Evolutionary conservation across 2,329 filamentous ascomycete genomes (phyloP), one percentile per base, ranked within the genome.

Genomic region (Phoma sp.): DNA sequence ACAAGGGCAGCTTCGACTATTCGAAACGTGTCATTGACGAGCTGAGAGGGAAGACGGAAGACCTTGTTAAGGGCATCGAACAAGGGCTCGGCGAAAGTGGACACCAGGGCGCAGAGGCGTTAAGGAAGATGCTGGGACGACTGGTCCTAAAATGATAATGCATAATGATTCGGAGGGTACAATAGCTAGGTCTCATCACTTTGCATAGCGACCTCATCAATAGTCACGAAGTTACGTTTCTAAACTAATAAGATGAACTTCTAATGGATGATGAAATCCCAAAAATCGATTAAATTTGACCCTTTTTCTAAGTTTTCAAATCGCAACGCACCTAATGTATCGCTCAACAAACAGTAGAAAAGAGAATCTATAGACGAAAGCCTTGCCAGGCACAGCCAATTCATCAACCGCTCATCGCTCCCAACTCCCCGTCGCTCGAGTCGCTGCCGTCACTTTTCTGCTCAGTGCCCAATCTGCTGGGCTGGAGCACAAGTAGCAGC

Each of bases 1-100:
- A 83, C 59, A 96, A 89, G 1, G 92, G 92, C 33, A 96, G 89
- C 70, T 97, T 99, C 71, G 87, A 88, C 47, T 97, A 98, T 72
- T 93, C 90, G 13, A 82, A 86, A 55, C 80, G 83, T 45, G 89
- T 80, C 33, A 73, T 82, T 51, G 57, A 70, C n/a, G 77, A 78
- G 37, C 50, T 82, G 61, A 73, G 73, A 40, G 71, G 66, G 29
- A 79, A 78, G 65, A 76, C 77, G 4, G 57, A 78, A 47, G 71
- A 67, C 38, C 68, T 80, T 45, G 74, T 83, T 3, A 70, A 72
- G 7, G 75, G 76, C 42, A 60, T 77, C 36, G 76, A 78, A 58
- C 51, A 48, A 7, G 55, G 64, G 25, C 64, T 80, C 5, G 79
- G 72, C 0, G 71, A 70, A 0, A 68, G 69, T 1, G 75, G 72